These are phyloP conservation scores for Cyanodermella asteris DNA, from an alignment of 2,329 filamentous ascomycete species.

Conservation along the genomic window DNA sequence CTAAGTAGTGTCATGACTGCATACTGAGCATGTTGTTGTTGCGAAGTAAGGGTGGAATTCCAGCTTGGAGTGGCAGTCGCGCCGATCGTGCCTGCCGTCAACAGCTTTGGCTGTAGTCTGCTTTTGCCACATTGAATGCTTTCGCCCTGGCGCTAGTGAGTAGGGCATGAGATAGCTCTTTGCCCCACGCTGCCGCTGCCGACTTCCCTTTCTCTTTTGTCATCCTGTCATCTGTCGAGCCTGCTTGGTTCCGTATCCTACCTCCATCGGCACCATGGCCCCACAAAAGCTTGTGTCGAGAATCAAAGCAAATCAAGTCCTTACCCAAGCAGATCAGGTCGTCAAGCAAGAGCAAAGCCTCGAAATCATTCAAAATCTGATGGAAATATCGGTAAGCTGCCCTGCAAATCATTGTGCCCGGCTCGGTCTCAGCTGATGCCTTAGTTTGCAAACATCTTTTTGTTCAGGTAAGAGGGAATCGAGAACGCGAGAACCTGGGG, in stretches of 20 bases:
- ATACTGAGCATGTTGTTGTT: too few species aligned
- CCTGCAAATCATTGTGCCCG: background rate
- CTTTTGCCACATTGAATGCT: too few species aligned
- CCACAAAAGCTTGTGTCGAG: background rate
- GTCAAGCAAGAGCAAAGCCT: conserved; percentile 4
- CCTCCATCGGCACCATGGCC: background rate
- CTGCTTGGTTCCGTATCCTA: conserved; percentile 1
- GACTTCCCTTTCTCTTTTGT: background rate
- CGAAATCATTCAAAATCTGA: conserved; percentile 2
- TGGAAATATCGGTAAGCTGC: conserved; percentile 3
- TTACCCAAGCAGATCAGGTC: background rate
- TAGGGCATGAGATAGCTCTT: too few species aligned
- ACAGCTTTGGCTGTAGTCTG: too few species aligned
- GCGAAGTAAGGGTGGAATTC: too few species aligned
- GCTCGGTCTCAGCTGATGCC: background rate
- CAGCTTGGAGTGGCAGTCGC: too few species aligned
- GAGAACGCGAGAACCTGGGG: conserved; percentile 1
- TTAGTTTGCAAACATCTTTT: conserved; percentile 1
- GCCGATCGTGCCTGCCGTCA: too few species aligned
- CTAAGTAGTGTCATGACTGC: too few species aligned
- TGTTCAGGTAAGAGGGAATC: background rate
- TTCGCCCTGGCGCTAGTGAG: too few species aligned
- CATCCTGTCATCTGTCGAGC: background rate
- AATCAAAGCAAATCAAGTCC: background rate
- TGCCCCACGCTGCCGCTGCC: too few species aligned